These are phyloP conservation scores for Cucurbita argyrosperma DNA, from an alignment of 306 rosid genomes.

Conservation along the genomic window DNA sequence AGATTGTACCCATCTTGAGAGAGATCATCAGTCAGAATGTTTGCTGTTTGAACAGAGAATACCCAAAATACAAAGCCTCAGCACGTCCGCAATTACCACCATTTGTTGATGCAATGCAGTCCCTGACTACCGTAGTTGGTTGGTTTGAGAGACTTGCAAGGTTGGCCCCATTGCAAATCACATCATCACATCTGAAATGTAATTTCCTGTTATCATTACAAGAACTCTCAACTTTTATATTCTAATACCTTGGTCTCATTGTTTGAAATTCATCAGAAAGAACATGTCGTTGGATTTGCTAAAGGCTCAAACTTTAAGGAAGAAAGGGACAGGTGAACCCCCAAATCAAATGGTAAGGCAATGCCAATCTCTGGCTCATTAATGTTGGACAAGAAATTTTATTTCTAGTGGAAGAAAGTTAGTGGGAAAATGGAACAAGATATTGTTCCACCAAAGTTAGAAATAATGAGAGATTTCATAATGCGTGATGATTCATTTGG, in stretches of 20 bases:
- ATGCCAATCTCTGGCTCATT: background rate
- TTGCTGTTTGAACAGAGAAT: background rate
- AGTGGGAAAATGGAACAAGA: background rate
- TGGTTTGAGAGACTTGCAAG: no score
- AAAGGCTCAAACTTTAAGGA: background rate
- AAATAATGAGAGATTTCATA: background rate
- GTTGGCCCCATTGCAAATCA: background rate
- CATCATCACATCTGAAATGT: background rate
- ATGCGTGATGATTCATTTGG: background rate
- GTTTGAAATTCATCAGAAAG: background rate
- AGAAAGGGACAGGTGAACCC: background rate
- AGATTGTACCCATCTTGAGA: background rate
- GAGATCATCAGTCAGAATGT: background rate
- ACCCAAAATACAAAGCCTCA: background rate
- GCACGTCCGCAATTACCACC: background rate
- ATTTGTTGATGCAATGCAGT: background rate
- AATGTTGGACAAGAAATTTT: background rate
- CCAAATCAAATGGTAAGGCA: background rate
- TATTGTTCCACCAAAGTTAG: background rate
- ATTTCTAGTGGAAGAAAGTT: background rate
- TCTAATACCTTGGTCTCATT: background rate
- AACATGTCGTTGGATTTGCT: background rate
- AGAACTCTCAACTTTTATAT: background rate
- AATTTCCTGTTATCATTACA: background rate
- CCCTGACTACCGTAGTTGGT: background rate